Percentiles rank a stretch among this genome's conserved stretches.
phyloP scores from a whole-genome alignment of 306 rosid genomes.

The Amphicarpaea edgeworthii region DNA sequence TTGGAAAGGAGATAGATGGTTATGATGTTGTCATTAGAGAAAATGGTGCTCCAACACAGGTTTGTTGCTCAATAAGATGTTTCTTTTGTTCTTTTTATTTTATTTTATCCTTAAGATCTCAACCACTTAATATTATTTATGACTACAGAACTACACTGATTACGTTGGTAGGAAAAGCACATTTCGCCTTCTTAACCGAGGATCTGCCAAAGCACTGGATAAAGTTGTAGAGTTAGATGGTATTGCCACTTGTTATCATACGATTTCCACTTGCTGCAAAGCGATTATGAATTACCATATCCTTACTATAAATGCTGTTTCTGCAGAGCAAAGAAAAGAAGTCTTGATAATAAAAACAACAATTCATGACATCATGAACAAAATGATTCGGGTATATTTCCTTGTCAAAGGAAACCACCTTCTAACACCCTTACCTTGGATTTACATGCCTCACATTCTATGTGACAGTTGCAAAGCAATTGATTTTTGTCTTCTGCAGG shows the following conservation, averaged over 20 bases:
- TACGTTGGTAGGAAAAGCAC: conserved; percentile 89
- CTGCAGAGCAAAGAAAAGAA: conserved; percentile 89
- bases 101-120: conserved; percentile 35
- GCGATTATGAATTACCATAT: conserved; percentile 38
- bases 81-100: conserved; percentile 24
- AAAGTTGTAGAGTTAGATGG: conserved; percentile 96
- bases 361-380: conserved; percentile 91
- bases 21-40: conserved; percentile 91
- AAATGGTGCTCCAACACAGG: conserved; percentile 96
- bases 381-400: conserved; percentile 78
- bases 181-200: conserved; percentile 95
- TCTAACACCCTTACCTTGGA: conserved; percentile 17
- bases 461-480: conserved; percentile 36
- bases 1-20: conserved; percentile 89
- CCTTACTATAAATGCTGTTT: conserved; percentile 45
- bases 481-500: conserved; percentile 70
- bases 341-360: conserved; percentile 91
- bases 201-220: conserved; percentile 97
- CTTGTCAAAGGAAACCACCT: conserved; percentile 25
- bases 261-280: conserved; percentile 25
- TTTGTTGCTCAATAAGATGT: conserved; percentile 42
- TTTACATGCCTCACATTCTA: conserved; percentile 25
- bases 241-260: conserved; percentile 43
- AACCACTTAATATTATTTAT: conserved; percentile 30
- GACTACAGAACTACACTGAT: conserved; percentile 78